These are phyloP conservation scores for Lithospermum erythrorhizon DNA, from an alignment of 257 asterid genomes.

Conservation along the genomic window DNA sequence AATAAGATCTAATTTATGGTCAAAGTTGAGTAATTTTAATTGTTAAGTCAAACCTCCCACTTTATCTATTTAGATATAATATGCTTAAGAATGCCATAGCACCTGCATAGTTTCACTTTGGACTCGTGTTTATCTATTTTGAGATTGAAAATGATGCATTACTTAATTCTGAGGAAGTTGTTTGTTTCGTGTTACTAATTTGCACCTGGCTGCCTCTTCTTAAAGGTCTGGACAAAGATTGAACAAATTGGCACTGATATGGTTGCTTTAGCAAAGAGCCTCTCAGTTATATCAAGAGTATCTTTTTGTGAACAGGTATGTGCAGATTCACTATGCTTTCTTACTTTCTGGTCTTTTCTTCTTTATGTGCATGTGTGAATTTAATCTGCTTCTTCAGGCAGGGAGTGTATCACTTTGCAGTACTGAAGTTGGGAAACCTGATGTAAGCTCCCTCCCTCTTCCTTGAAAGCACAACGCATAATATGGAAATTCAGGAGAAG, in stretches of 20 bases:
- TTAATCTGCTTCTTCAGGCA: slow-evolving; percentile 23
- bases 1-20: no score
- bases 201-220: background rate
- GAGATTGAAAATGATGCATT: no score
- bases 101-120: no score
- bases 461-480: background rate
- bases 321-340: background rate
- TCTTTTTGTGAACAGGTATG: slow-evolving; percentile 62
- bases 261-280: slow-evolving; percentile 46
- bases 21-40: no score
- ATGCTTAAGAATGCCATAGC: no score
- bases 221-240: slow-evolving; percentile 57
- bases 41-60: no score
- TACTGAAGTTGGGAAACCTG: slow-evolving; percentile 26
- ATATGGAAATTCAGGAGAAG: no score
- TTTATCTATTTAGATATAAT: no score
- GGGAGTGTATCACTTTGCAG: slow-evolving; percentile 24
- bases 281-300: slow-evolving; percentile 46
- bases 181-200: no score
- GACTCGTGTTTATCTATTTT: no score
- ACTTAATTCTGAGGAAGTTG: background rate
- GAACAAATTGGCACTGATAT: slow-evolving; percentile 54
- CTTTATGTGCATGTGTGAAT: background rate
- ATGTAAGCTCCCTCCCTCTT: slow-evolving; percentile 20
- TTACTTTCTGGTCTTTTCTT: background rate